Base-by-base conservation (phyloP, 106 monocot genomes). In the Cymbidium sinense region DNA sequence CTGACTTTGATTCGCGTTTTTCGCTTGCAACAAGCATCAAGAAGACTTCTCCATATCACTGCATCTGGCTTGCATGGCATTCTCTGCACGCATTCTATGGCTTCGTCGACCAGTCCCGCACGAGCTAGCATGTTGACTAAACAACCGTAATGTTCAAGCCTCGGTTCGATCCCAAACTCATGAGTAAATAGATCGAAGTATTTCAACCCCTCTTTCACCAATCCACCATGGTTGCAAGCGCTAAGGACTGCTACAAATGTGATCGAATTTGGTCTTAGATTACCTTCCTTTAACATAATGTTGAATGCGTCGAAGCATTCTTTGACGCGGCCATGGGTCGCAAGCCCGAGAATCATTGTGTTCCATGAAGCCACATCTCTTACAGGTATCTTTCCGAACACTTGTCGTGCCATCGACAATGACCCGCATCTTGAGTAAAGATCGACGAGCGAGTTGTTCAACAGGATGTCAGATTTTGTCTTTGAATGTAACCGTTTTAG, bases 41-140 rank as follows among this genome's bases (percentile, higher is more conserved):
- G 86, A 44, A 96, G 77, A 43, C 91, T 89, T 76, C 91, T 79
- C 93, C 93, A 96, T 35, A 93, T 93, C 5, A 96, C 83, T 2
- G 75, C 85, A 19, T 96, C 93, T 0, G 91, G 96, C 25, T 85
- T 79, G 62, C 76, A 89, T 3, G 64, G 75, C 91, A 96, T 96
- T 35, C 25, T 70, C 3, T 77, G 58, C n/a, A 89, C 87, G 5
- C 91, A 20, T 10, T 86, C 80, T 1, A 91, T 83, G 1, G 93
- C 91, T 54, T 93, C 93, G 18, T 81, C 78, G 3, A 91, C 78
- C 34, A 78, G 61, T 8, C 93, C 89, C 0, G 87, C 86, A 11
- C 93, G 85, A 37, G 89, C 87, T 1, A 96, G 70, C 73, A 74
- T 31, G 50, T 80, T 72, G 7, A 80, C 79, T 55, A 74, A 52